Conservation (phyloP, 108 stramenopile genomes). For the Asterionellopsis glacialis region DNA sequence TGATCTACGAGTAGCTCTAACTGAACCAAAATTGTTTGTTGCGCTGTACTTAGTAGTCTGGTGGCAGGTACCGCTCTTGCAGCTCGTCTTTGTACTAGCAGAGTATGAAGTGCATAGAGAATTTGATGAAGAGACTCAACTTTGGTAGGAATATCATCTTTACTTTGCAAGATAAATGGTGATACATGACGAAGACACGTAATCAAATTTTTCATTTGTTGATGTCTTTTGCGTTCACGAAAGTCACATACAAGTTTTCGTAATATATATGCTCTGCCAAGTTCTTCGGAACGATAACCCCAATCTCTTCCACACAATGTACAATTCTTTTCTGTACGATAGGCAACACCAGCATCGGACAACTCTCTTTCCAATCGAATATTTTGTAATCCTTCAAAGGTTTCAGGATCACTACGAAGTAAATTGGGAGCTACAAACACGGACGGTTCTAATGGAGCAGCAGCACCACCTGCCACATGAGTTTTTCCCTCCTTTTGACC, state of each 20-base stretch:
- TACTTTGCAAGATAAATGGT: slow-evolving; percentile 4
- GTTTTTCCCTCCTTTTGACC: neutral
- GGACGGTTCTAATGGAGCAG: slow-evolving; percentile 6
- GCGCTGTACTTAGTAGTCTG: neutral
- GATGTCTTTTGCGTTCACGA: slow-evolving; percentile 12
- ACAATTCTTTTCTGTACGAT: slow-evolving; percentile 48
- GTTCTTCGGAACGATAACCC: slow-evolving; percentile 52
- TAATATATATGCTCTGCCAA: slow-evolving; percentile 49
- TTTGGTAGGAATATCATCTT: slow-evolving; percentile 1
- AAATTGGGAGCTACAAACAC: slow-evolving; percentile 43
- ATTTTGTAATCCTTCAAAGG: slow-evolving; percentile 25
- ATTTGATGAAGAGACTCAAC: slow-evolving; percentile 7
- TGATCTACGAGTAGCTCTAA: slow-evolving; percentile 22
- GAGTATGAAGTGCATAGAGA: slow-evolving; percentile 7
- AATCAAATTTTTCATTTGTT: slow-evolving; percentile 11
- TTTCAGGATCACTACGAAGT: slow-evolving; percentile 15
- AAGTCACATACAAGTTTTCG: slow-evolving; percentile 28
- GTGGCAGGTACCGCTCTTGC: slow-evolving; percentile 20
- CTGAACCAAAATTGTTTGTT: slow-evolving; percentile 14
- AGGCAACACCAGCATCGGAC: slow-evolving; percentile 25
- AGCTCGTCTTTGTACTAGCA: slow-evolving; percentile 24
- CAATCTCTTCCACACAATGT: slow-evolving; percentile 36
- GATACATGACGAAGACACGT: slow-evolving; percentile 5
- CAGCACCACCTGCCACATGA: too few species aligned
- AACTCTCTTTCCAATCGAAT: slow-evolving; percentile 29